Evolutionary conservation across 73 alveolate genomes (phyloP).

Genomic region (Tetrahymena borealis): DNA sequence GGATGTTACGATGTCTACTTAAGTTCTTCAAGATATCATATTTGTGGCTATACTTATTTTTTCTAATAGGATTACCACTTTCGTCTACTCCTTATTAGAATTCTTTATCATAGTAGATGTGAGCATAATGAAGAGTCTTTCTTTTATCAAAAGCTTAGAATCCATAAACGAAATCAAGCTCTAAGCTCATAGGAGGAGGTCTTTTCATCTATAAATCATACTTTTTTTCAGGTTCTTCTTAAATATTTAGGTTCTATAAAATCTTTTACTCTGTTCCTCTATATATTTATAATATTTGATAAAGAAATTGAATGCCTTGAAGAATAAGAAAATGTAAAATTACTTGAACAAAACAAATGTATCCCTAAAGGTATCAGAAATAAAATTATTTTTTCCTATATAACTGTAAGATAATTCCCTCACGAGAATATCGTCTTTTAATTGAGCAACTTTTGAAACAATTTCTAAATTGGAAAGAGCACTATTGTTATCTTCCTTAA

Average conservation of each 20-base stretch:
- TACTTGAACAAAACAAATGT: slow-evolving; percentile 13
- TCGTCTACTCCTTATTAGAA: neutral
- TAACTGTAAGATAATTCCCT: slow-evolving; percentile 37
- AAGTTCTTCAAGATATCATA: neutral
- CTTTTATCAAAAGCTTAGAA: slow-evolving; percentile 61
- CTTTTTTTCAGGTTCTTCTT: slow-evolving; percentile 15
- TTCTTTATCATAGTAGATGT: slow-evolving; percentile 20
- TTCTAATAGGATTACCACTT: neutral
- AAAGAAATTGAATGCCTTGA: neutral
- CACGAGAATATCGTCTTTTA: slow-evolving; percentile 27
- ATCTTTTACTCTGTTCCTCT: slow-evolving; percentile 35
- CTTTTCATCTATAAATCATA: slow-evolving; percentile 26
- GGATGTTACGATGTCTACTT: neutral
- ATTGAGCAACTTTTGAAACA: neutral
- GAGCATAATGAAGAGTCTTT: slow-evolving; percentile 59
- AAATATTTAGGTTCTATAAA: neutral
- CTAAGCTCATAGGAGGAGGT: slow-evolving; percentile 61
- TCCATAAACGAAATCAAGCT: slow-evolving; percentile 69
- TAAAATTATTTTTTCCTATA: slow-evolving; percentile 6
- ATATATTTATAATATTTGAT: neutral
- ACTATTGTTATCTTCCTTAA: slow-evolving; percentile 25
- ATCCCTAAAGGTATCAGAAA: slow-evolving; percentile 42
- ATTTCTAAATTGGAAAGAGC: neutral
- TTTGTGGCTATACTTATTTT: neutral
- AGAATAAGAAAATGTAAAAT: neutral